phyloP scores from a whole-genome alignment of 371 early-diverging fungal genomes.

The Mortierella sp. region DNA sequence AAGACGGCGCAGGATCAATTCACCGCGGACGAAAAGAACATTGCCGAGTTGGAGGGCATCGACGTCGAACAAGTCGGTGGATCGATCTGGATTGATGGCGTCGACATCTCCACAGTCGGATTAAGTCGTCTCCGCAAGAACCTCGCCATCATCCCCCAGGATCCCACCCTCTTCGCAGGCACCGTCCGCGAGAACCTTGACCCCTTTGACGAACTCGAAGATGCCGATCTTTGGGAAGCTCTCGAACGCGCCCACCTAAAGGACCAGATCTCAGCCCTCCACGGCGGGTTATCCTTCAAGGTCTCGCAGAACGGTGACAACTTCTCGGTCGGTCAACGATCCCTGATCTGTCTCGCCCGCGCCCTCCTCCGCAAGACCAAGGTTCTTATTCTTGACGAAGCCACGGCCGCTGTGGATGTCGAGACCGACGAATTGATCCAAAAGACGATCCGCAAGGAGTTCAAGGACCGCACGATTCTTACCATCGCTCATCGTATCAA shows the following conservation, averaged over 20 bases:
- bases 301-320: constrained; percentile 70
- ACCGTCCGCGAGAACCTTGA: constrained; percentile 77
- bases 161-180: constrained; percentile 75
- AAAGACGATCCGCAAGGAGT: constrained; percentile 85
- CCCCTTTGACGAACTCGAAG: constrained; percentile 69
- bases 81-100: constrained; percentile 73
- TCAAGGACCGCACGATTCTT: constrained; percentile 78
- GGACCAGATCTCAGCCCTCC: constrained; percentile 29
- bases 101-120: constrained; percentile 74
- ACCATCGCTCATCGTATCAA: constrained; percentile 82
- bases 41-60: constrained; percentile 29
- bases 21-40: constrained; percentile 10
- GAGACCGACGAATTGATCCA: constrained; percentile 91
- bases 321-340: constrained; percentile 78
- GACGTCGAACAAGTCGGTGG: constrained; percentile 74
- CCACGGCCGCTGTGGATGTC: constrained; percentile 94
- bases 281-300: constrained; percentile 63
- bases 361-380: constrained; percentile 84
- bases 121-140: constrained; percentile 70
- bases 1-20: neutral
- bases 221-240: constrained; percentile 77
- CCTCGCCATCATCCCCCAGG: constrained; percentile 82
- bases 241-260: constrained; percentile 64
- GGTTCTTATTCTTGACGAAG: constrained; percentile 93
- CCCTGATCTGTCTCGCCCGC: constrained; percentile 77